phyloP scores from a whole-genome alignment of 345 rosid species.

The Eucalyptus cloeziana region DNA sequence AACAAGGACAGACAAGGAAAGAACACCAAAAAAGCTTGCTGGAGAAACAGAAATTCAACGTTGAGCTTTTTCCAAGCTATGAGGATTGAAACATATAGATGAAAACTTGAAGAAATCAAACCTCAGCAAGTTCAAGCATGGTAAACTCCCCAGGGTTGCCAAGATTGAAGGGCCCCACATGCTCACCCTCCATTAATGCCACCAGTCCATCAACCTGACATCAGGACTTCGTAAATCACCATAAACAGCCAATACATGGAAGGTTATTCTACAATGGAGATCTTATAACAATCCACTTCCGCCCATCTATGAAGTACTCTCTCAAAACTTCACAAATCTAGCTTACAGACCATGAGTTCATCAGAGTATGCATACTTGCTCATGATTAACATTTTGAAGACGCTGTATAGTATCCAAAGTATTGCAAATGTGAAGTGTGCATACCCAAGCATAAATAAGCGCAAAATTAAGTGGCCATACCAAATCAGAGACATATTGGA shows the following conservation, averaged over 20 bases:
- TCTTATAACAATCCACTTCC: neutral
- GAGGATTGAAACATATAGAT: neutral
- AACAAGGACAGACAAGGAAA: neutral
- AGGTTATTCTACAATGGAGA: neutral
- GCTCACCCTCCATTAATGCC: conserved; percentile 90
- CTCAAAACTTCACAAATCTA: neutral
- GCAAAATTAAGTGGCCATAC: conserved; percentile 13
- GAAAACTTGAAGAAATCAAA: conserved; percentile 5
- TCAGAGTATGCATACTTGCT: neutral
- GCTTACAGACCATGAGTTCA: neutral
- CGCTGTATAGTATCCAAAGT: neutral
- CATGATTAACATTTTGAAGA: neutral
- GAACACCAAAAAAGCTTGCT: neutral
- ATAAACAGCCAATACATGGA: neutral
- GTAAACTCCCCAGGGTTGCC: conserved; percentile 99
- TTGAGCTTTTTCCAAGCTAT: neutral
- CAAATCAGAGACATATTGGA: conserved; percentile 96
- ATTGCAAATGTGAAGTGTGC: neutral
- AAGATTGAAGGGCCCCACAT: conserved; percentile 89
- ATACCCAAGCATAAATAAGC: neutral
- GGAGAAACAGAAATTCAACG: neutral
- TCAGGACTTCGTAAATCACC: neutral
- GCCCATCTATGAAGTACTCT: neutral
- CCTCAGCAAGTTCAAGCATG: conserved; percentile 98
- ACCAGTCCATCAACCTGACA: conserved; percentile 83